These are phyloP conservation scores for Fusarium piperis DNA, from an alignment of 2,329 filamentous ascomycete genomes.

Conservation along the genomic window DNA sequence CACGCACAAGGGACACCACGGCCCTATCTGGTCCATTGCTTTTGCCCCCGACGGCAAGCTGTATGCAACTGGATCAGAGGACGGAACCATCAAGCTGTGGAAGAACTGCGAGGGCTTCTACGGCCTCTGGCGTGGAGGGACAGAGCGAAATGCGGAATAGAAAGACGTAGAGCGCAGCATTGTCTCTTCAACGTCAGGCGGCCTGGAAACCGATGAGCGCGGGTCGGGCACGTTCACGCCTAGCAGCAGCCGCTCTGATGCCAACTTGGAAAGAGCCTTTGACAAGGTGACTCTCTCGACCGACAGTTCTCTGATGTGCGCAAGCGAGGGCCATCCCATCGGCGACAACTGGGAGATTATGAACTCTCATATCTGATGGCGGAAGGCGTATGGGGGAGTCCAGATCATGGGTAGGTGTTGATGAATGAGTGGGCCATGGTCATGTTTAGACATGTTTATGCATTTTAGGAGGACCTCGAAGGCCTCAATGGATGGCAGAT, in stretches of 20 bases:
- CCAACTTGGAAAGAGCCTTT: conserved; percentile 7
- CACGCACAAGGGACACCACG: conserved; percentile 95
- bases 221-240: conserved; percentile 6
- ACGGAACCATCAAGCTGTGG: conserved; percentile 96
- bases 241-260: conserved; percentile 20
- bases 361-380: not conserved
- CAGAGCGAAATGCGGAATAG: conserved; percentile 51
- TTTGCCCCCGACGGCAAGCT: conserved; percentile 96
- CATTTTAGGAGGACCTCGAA: conserved; percentile 12
- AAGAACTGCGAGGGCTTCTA: conserved; percentile 75
- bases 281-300: not conserved
- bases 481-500: conserved; percentile 24
- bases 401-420: not conserved
- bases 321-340: not conserved
- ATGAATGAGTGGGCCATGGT: not conserved
- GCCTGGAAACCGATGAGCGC: conserved; percentile 12
- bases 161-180: conserved; percentile 40
- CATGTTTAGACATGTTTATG: conserved; percentile 27
- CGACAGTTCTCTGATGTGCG: not conserved
- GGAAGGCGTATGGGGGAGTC: not conserved
- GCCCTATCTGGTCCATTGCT: conserved; percentile 94
- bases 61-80: conserved; percentile 95
- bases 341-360: not conserved
- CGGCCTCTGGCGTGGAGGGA: conserved; percentile 69
- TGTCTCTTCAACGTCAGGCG: conserved; percentile 30